A percentile compares a stretch with the other conserved stretches of the same genome.
phyloP scores from a whole-genome alignment of 805 yeast species.

The Vanderwaltozyma polyspora region DNA sequence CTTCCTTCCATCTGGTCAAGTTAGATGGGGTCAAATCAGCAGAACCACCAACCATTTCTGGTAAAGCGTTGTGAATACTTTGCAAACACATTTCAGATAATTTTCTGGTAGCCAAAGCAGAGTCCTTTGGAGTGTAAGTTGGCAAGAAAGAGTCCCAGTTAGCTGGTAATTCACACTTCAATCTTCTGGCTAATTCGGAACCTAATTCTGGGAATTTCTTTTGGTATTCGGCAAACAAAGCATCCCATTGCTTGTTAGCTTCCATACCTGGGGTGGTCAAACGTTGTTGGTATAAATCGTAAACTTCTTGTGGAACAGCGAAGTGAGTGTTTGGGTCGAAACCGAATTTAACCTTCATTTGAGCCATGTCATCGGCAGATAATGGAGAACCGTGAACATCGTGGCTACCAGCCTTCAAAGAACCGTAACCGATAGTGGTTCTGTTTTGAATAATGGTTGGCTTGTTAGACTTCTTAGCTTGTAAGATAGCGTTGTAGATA shows the following conservation, averaged over 20 bases:
- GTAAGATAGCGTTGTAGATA: slow-evolving; percentile 61
- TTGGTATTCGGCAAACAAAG: slow-evolving; percentile 47
- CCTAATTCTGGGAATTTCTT: slow-evolving; percentile 66
- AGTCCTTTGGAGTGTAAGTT: slow-evolving; percentile 62
- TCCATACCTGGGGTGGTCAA: slow-evolving; percentile 52
- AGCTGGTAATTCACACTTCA: slow-evolving; percentile 64
- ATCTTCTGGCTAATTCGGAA: slow-evolving; percentile 71
- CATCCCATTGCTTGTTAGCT: slow-evolving; percentile 66
- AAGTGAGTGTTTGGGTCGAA: slow-evolving; percentile 78
- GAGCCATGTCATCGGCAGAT: slow-evolving; percentile 84
- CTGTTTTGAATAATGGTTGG: slow-evolving; percentile 83
- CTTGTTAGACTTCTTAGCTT: slow-evolving; percentile 73
- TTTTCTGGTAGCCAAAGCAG: slow-evolving; percentile 88
- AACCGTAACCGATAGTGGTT: slow-evolving; percentile 93
- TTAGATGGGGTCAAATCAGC: slow-evolving; percentile 97
- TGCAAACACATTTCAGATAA: slow-evolving; percentile 72
- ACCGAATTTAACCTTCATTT: slow-evolving; percentile 72
- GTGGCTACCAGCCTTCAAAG: slow-evolving; percentile 73
- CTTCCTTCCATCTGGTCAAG: slow-evolving; percentile 76
- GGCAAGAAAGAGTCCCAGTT: slow-evolving; percentile 77
- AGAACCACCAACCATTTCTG: slow-evolving; percentile 94
- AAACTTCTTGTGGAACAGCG: slow-evolving; percentile 71
- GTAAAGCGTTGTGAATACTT: slow-evolving; percentile 50
- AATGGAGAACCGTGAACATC: slow-evolving; percentile 94
- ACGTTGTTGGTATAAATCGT: slow-evolving; percentile 47